Conservation (phyloP, 305 asterid genomes). For the Fraxinus platypoda region DNA sequence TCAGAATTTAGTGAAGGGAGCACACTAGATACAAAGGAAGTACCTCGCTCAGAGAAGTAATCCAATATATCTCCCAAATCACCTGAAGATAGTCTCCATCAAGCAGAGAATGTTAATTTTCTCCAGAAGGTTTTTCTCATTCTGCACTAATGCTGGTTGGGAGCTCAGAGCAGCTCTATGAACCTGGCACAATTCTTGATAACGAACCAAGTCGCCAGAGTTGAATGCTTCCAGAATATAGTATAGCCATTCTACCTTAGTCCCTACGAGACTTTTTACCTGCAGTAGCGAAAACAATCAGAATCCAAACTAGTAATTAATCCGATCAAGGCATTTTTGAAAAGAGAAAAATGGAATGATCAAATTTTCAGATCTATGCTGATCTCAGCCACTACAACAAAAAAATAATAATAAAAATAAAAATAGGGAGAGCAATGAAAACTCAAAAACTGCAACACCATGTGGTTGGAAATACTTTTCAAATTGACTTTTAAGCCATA, state of each 20-base stretch:
- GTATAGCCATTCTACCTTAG: conserved; percentile 87
- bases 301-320: neutral
- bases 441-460: neutral
- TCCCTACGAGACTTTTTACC: conserved; percentile 77
- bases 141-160: conserved; percentile 87
- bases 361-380: conserved; percentile 8
- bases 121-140: conserved; percentile 84
- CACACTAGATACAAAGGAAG: neutral
- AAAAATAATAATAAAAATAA: neutral
- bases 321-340: neutral
- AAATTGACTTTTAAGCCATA: neutral
- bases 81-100: conserved; percentile 97
- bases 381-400: conserved; percentile 1
- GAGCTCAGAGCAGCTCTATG: conserved; percentile 75
- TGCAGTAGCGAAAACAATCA: conserved; percentile 29
- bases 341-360: neutral
- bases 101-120: conserved; percentile 91
- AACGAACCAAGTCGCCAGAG: conserved; percentile 73
- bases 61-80: neutral
- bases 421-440: neutral
- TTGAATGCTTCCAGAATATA: conserved; percentile 88
- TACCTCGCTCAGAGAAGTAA: conserved; percentile 7
- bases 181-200: conserved; percentile 75
- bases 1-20: conserved; percentile 5
- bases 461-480: neutral